phyloP scores from a whole-genome alignment of 1,139 yeast species.

The Casaregolazyma lundiana region DNA sequence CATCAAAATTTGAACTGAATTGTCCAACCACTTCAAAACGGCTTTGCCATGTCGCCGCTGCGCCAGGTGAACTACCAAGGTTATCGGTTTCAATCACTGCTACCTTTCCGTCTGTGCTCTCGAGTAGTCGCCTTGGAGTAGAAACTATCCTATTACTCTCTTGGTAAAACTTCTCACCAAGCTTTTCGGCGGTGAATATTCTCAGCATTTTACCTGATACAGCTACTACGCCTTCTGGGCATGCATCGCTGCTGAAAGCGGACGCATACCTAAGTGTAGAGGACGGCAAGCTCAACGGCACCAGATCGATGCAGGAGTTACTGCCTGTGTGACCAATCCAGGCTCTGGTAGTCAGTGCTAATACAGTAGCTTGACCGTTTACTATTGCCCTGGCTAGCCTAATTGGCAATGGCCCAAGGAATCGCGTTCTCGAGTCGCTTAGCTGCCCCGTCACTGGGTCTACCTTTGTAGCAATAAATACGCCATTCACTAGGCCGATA shows the following conservation, averaged over 20 bases:
- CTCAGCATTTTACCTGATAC: slow-evolving; percentile 48
- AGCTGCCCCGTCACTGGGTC: slow-evolving; percentile 61
- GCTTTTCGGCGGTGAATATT: slow-evolving; percentile 58
- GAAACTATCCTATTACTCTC: slow-evolving; percentile 44
- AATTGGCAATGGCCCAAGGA: slow-evolving; percentile 66
- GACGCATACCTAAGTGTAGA: slow-evolving; percentile 38
- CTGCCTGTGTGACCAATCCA: slow-evolving; percentile 39
- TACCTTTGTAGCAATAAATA: slow-evolving; percentile 60
- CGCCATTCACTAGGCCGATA: slow-evolving; percentile 79
- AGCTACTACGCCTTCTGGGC: slow-evolving; percentile 58
- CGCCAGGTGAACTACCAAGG: slow-evolving; percentile 20
- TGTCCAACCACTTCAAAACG: slow-evolving; percentile 4
- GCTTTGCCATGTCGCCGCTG: slow-evolving; percentile 10
- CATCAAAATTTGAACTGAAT: slow-evolving; percentile 33
- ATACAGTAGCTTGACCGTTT: slow-evolving; percentile 23
- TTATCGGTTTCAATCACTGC: slow-evolving; percentile 46
- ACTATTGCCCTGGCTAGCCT: slow-evolving; percentile 39
- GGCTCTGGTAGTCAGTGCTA: slow-evolving; percentile 39
- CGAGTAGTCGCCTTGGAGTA: slow-evolving; percentile 47
- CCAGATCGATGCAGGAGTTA: slow-evolving; percentile 26
- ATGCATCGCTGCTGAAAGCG: slow-evolving; percentile 61
- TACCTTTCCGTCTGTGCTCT: slow-evolving; percentile 15
- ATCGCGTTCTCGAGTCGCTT: slow-evolving; percentile 65
- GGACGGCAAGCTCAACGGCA: slow-evolving; percentile 32
- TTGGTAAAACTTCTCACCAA: slow-evolving; percentile 45